Conservation (phyloP, 106 monocot genomes). For the Dioscorea alata region DNA sequence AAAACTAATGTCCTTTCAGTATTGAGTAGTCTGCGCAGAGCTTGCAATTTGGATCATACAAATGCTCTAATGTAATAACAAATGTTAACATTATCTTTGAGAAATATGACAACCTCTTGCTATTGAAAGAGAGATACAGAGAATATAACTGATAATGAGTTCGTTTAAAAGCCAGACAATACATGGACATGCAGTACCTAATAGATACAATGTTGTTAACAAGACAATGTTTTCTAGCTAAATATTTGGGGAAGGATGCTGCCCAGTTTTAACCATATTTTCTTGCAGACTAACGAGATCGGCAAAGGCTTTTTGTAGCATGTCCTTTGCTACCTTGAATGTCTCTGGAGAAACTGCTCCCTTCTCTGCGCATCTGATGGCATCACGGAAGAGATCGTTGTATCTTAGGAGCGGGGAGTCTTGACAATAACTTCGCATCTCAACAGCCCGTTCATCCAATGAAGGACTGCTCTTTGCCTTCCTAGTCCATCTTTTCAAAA, state of each 20-base stretch:
- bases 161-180: too few relatives aligned
- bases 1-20: conserved; percentile 8
- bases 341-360: conserved; percentile 45
- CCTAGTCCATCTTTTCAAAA: conserved; percentile 63
- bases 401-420: conserved; percentile 28
- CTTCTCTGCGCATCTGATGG: conserved; percentile 63
- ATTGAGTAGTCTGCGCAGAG: conserved; percentile 13
- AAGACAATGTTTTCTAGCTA: too few relatives aligned
- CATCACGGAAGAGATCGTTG: conserved; percentile 48
- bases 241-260: background rate
- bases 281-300: conserved; percentile 42
- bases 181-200: too few relatives aligned
- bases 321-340: conserved; percentile 51
- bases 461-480: conserved; percentile 52
- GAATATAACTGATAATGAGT: too few relatives aligned
- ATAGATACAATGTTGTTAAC: background rate
- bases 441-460: conserved; percentile 21
- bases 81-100: too few relatives aligned
- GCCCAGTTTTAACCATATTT: conserved; percentile 9
- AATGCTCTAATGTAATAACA: background rate
- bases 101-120: too few relatives aligned
- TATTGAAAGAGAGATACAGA: too few relatives aligned
- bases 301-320: conserved; percentile 55
- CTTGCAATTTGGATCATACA: conserved; percentile 5
- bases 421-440: conserved; percentile 16